These are phyloP conservation scores for Cyberlindnera sargentensis DNA, from an alignment of 805 yeast genomes.

Conservation along the genomic window DNA sequence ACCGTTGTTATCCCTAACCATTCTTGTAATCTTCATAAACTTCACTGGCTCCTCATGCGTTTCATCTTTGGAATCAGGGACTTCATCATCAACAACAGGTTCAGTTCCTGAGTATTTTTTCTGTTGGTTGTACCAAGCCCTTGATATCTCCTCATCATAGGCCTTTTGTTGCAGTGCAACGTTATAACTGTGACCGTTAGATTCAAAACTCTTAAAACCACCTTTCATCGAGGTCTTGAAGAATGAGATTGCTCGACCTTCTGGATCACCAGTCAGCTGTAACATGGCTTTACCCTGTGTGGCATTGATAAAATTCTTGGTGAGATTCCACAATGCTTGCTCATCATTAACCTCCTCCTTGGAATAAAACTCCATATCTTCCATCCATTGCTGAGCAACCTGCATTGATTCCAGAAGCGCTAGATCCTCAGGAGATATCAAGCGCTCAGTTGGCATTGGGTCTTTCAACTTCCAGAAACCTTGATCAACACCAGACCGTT, in stretches of 20 bases:
- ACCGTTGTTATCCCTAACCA: constrained; percentile 78
- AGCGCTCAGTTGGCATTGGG: constrained; percentile 61
- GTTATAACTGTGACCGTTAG: constrained; percentile 65
- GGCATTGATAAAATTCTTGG: constrained; percentile 85
- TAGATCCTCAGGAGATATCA: constrained; percentile 90
- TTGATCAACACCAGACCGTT: constrained; percentile 88
- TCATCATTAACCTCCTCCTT: constrained; percentile 64
- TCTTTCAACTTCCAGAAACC: constrained; percentile 91
- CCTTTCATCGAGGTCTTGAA: constrained; percentile 92
- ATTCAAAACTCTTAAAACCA: constrained; percentile 53
- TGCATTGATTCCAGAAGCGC: constrained; percentile 86
- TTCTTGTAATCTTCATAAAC: constrained; percentile 62
- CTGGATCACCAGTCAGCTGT: constrained; percentile 90
- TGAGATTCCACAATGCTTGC: constrained; percentile 89
- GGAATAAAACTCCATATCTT: constrained; percentile 62
- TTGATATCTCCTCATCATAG: constrained; percentile 81
- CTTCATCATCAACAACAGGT: constrained; percentile 19
- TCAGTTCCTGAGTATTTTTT: constrained; percentile 39
- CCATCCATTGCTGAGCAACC: constrained; percentile 81
- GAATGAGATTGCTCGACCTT: constrained; percentile 85
- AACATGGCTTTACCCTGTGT: constrained; percentile 97
- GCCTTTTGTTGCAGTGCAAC: constrained; percentile 84
- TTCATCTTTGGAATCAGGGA: constrained; percentile 20
- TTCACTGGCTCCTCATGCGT: constrained; percentile 17
- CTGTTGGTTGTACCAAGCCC: constrained; percentile 87